Evolutionary conservation across 2,329 filamentous ascomycete species (phyloP).

Genomic region (Apiospora pterosperma): DNA sequence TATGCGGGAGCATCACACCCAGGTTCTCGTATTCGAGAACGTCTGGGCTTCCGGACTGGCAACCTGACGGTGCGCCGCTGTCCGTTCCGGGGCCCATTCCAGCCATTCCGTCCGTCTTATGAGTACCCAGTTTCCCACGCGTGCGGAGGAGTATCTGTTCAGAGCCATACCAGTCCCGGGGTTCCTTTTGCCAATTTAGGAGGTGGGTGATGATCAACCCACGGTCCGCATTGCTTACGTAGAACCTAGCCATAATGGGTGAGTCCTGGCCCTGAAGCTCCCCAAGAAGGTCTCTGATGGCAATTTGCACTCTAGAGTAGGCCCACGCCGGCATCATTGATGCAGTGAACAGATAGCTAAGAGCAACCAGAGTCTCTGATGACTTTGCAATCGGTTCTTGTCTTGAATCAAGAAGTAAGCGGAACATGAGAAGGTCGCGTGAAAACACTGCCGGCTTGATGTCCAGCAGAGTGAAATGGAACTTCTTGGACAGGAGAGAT

Average conservation of each 20-base stretch:
- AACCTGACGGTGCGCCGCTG: background rate
- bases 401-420: background rate
- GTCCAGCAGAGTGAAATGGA: slow-evolving; percentile 21
- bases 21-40: background rate
- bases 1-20: background rate
- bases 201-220: background rate
- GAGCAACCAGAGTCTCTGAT: background rate
- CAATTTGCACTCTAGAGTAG: background rate
- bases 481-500: background rate
- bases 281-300: background rate
- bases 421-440: slow-evolving; percentile 18
- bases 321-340: background rate
- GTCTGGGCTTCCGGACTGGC: background rate
- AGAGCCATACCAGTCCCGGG: background rate
- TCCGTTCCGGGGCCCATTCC: background rate
- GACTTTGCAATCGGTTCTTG: background rate
- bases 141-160: background rate
- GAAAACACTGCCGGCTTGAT: slow-evolving; percentile 19
- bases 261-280: background rate
- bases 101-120: background rate
- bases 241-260: background rate
- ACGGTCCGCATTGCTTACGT: background rate
- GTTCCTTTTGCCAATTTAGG: background rate
- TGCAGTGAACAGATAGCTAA: background rate
- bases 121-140: background rate